phyloP scores from a whole-genome alignment of 2,329 filamentous ascomycete species.

The Fusarium nematophilum region DNA sequence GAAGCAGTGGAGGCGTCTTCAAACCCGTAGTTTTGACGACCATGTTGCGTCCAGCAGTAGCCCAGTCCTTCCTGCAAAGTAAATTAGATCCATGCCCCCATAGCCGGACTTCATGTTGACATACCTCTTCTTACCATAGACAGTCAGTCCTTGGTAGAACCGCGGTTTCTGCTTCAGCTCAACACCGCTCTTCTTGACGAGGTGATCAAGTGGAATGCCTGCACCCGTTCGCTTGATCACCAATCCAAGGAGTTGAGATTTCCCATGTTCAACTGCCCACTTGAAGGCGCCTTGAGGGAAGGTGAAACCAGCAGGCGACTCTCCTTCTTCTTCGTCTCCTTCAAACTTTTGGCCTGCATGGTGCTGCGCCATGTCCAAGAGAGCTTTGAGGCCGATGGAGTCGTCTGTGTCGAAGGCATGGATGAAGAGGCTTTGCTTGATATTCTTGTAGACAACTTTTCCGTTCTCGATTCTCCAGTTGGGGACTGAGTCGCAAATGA shows the following conservation, averaged over 20 bases:
- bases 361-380: conserved; percentile 66
- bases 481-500: conserved; percentile 59
- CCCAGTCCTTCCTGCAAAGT: conserved; percentile 72
- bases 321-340: conserved; percentile 49
- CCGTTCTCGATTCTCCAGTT: conserved; percentile 49
- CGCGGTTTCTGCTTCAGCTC: conserved; percentile 72
- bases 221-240: conserved; percentile 75
- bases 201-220: conserved; percentile 74
- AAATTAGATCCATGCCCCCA: conserved; percentile 23
- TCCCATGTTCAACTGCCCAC: conserved; percentile 58
- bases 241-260: conserved; percentile 68
- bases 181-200: conserved; percentile 74
- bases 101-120: background rate
- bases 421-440: conserved; percentile 47
- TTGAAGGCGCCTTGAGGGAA: conserved; percentile 57
- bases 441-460: conserved; percentile 21
- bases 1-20: conserved; percentile 68
- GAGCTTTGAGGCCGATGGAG: conserved; percentile 61
- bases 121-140: conserved; percentile 77
- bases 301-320: conserved; percentile 48
- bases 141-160: conserved; percentile 81
- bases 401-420: conserved; percentile 67
- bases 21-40: conserved; percentile 53
- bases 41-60: conserved; percentile 66
- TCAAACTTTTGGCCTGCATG: conserved; percentile 54